Base-by-base conservation (phyloP, 2,329 filamentous ascomycete genomes). In the Didymella lethalis region DNA sequence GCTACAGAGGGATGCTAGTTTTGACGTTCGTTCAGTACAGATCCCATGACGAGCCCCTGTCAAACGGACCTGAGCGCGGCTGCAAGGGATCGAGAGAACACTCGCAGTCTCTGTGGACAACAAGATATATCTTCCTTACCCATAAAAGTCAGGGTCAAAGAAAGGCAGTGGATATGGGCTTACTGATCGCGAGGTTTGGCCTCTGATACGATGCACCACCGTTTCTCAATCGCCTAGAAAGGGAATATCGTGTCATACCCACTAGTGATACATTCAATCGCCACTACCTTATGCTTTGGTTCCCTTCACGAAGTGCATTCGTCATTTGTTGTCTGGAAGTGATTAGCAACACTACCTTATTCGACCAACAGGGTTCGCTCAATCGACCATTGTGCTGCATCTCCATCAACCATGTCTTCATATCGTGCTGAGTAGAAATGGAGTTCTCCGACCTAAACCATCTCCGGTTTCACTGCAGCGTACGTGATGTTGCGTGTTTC, bases 1-100 rank as follows among this genome's bases (percentile, higher is more conserved):
- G 56, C 61, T 32, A 44, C 43, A 14, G 46, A 28, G 50, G 46
- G 50, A 65, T 41, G 62, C 62, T 64, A 64, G 62, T 65, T 68
- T 61, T 58, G 63, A 66, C 67, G 61, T 67, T 64, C 46, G 14
- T 29, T 47, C 47, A 54, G 41, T 29, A 55, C n/a, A 54, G 48
- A 45, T 18, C 36, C 43, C 40, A 14, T 54, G 38, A 59, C 45
- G 61, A 64, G 60, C 31, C 20, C 18, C n/a, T 18, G 48, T 38
- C 18, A 32, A 43, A 29, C 55, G 55, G 65, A 41, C 20, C 53
- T 45, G 48, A 55, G 34, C 57, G 66, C 59, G 47, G 62, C 60
- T 47, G 65, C 59, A 69, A 65, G 62, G 67, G 54, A 50, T 20
- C 14, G 20, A 7, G 14, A n/a, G 41, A 8, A n/a, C 28, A 7